Evolutionary conservation across 108 stramenopile species (phyloP), one percentile per base, ranked within the genome.

Genomic region (Chaetoceros tenuissimus): DNA sequence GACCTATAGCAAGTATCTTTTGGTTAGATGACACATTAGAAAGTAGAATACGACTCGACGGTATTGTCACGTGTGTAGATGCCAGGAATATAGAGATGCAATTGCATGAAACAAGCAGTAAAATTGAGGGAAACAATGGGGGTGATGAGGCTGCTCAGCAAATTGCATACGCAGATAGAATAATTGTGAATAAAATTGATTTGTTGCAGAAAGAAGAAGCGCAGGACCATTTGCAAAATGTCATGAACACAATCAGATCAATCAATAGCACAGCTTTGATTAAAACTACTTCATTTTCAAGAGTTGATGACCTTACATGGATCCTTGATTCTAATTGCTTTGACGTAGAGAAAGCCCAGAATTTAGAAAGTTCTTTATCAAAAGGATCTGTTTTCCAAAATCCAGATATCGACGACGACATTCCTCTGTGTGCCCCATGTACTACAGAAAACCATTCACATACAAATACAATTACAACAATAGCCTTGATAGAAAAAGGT

Each of bases 231-330:
- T 34, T 46, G 53, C 3, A 20, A 46, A 21, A 46, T 19, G 74
- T 92, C 0, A 31, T 69, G 18, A 44, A 57, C 20, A 57, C 51
- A 22, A 75, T 98, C 16, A 67, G 62, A 24, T 43, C 49, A 20
- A 85, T 96, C 47, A 94, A 96, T 80, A 74, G 92, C n/a, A 94
- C 85, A 3, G 95, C 94, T 16, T 78, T 85, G 10, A 71, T 94
- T 46, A 56, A 67, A 34, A 31, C 40, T 20, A 85, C 89, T 3
- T 69, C 87, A 10, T 87, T 70, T 55, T 95, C 92, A 8, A 56
- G 66, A 31, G 75, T 98, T 2, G 85, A 87, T 28, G 79, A 87
- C 61, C 54, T 96, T 22, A 54, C 67, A 8, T 90, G 86, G 92
- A 77, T 98, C 20, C 64, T 98, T 18, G 86, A 94, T 67, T 77